These are phyloP conservation scores for Pedinophyceae sp. DNA, from an alignment of 139 green algal genomes.

Conservation along the genomic window DNA sequence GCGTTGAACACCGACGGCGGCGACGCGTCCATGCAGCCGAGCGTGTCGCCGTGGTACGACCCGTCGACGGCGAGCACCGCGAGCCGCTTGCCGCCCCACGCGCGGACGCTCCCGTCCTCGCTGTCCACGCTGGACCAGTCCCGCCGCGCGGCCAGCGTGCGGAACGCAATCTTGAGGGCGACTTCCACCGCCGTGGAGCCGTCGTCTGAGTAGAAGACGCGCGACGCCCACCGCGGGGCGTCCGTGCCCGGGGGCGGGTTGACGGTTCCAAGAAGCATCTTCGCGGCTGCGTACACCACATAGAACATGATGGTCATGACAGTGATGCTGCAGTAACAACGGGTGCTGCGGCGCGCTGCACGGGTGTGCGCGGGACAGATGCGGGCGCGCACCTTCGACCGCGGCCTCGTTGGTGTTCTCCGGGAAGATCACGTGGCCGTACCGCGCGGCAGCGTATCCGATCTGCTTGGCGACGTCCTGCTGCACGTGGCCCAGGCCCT, in stretches of 20 bases:
- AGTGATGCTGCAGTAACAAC: too few relatives aligned
- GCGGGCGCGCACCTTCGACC: constrained; percentile 5
- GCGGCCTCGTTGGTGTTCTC: constrained; percentile 38
- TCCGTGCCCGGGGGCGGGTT: background rate
- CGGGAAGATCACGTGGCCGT: constrained; percentile 90
- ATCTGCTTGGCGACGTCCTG: constrained; percentile 48
- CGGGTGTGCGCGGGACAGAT: too few relatives aligned
- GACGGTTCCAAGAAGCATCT: too few relatives aligned
- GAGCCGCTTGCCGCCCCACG: constrained; percentile 10
- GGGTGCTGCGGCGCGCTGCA: too few relatives aligned
- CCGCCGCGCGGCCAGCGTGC: constrained; percentile 28
- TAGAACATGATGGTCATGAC: too few relatives aligned
- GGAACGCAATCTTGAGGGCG: constrained; percentile 90
- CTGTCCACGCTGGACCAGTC: constrained; percentile 3
- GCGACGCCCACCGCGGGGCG: constrained; percentile 49
- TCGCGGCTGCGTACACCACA: too few relatives aligned
- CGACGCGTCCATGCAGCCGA: constrained; percentile 77
- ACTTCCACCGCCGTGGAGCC: constrained; percentile 86
- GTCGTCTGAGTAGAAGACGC: constrained; percentile 84
- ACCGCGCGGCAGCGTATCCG: constrained; percentile 50
- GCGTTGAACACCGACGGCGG: constrained; percentile 62
- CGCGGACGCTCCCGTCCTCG: background rate
- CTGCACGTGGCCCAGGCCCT: constrained; percentile 39
- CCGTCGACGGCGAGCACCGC: constrained; percentile 70
- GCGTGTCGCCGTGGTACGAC: constrained; percentile 93